Evolutionary conservation across 257 asterid species (phyloP).

Genomic region (Solanum commersonii): DNA sequence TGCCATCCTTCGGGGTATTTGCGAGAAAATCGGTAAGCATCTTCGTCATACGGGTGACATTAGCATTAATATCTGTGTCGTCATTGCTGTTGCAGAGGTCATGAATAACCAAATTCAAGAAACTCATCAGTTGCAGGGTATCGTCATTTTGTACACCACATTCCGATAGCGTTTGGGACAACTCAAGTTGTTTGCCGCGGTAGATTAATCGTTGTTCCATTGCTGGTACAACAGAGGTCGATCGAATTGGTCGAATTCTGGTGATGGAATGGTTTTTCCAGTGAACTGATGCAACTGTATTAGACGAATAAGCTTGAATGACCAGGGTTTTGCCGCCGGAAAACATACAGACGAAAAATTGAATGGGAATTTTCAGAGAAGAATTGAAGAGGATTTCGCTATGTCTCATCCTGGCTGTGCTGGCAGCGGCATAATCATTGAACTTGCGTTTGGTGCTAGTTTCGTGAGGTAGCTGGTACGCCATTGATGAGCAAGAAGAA

Average conservation of each 20-base stretch:
- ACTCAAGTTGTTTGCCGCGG: constrained; percentile 64
- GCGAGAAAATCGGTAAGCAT: neutral
- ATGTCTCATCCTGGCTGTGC: constrained; percentile 35
- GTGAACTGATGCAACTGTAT: constrained; percentile 43
- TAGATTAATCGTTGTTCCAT: constrained; percentile 57
- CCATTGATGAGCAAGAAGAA: neutral
- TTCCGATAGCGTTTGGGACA: constrained; percentile 45
- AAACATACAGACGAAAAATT: constrained; percentile 65
- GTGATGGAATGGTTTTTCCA: constrained; percentile 36
- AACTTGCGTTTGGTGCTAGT: constrained; percentile 12
- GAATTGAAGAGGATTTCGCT: constrained; percentile 15
- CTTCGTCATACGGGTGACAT: neutral
- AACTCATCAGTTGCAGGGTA: constrained; percentile 37
- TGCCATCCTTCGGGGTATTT: neutral
- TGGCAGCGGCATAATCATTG: constrained; percentile 44
- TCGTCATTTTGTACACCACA: constrained; percentile 53
- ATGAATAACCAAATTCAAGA: constrained; percentile 28
- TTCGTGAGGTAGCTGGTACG: neutral
- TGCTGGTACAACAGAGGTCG: neutral
- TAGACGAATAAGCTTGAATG: constrained; percentile 39
- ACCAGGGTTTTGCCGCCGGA: constrained; percentile 44
- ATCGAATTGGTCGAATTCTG: constrained; percentile 15
- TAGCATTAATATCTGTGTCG: neutral
- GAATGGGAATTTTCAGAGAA: constrained; percentile 18
- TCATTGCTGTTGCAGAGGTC: constrained; percentile 22